These are phyloP conservation scores for Heliamphora exappendiculata DNA, from an alignment of 148 eudicot genomes.

Conservation along the genomic window DNA sequence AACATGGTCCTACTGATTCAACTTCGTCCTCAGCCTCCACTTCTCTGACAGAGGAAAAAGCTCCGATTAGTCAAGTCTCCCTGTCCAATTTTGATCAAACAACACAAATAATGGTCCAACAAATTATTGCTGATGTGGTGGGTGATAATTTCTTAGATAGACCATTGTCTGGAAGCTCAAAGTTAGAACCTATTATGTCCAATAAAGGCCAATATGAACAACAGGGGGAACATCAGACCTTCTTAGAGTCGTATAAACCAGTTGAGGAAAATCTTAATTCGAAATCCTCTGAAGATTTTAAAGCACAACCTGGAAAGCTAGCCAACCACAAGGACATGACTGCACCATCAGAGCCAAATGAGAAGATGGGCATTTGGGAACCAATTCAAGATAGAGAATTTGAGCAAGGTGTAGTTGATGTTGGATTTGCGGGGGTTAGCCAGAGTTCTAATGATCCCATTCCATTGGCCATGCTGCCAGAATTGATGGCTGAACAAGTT, in stretches of 20 bases:
- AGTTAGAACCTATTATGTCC: neutral
- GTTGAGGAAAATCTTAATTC: neutral
- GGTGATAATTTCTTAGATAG: neutral
- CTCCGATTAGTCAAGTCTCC: neutral
- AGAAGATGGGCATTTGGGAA: neutral
- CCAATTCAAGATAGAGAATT: conserved; percentile 7
- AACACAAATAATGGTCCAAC: neutral
- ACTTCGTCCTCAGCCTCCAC: conserved; percentile 13
- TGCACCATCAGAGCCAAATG: conserved; percentile 1
- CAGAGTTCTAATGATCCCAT: conserved; percentile 2
- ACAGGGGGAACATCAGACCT: neutral
- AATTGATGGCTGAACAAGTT: conserved; percentile 13
- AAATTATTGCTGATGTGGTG: conserved; percentile 8
- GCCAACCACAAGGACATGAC: neutral
- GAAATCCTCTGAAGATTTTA: conserved; percentile 1
- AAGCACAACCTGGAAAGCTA: neutral
- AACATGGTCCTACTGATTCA: conserved; percentile 11
- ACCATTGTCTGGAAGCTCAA: neutral
- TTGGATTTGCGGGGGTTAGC: neutral
- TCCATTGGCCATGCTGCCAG: neutral
- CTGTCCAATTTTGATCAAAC: neutral
- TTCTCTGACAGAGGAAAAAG: neutral
- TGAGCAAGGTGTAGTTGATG: neutral
- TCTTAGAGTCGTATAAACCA: neutral
- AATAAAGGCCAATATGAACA: neutral